Evolutionary conservation across 1,284 basidiomycete genomes (phyloP).

Genomic region (Anthracocystis setariae): DNA sequence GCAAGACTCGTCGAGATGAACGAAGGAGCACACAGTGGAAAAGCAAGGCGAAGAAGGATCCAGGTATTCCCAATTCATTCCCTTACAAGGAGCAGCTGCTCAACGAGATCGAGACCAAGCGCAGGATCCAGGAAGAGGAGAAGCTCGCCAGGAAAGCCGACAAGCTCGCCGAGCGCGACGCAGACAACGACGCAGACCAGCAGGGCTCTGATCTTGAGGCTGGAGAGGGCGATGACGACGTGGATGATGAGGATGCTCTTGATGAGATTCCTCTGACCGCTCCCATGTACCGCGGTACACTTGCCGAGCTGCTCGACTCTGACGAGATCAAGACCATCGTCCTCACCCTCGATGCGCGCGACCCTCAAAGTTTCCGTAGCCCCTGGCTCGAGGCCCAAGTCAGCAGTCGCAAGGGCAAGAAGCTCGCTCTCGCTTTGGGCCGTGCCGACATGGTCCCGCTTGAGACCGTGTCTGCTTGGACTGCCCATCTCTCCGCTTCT

Average conservation of each 20-base stretch:
- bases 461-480: slow-evolving; percentile 56
- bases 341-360: slow-evolving; percentile 57
- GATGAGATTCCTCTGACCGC: slow-evolving; percentile 45
- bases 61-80: slow-evolving; percentile 95
- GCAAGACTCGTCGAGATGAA: slow-evolving; percentile 72
- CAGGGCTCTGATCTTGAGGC: slow-evolving; percentile 25
- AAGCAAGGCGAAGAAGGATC: slow-evolving; percentile 77
- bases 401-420: slow-evolving; percentile 26
- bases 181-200: slow-evolving; percentile 12
- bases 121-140: slow-evolving; percentile 49
- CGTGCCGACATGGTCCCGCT: slow-evolving; percentile 60
- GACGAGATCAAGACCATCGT: slow-evolving; percentile 53
- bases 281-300: slow-evolving; percentile 39
- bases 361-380: slow-evolving; percentile 57
- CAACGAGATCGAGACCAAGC: slow-evolving; percentile 74
- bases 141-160: slow-evolving; percentile 40
- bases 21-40: slow-evolving; percentile 90
- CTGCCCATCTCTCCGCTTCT: slow-evolving; percentile 34
- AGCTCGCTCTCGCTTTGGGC: slow-evolving; percentile 47
- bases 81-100: slow-evolving; percentile 97
- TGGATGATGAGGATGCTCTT: slow-evolving; percentile 31
- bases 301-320: slow-evolving; percentile 36
- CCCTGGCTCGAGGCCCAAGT: slow-evolving; percentile 52
- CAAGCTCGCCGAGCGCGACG: slow-evolving; percentile 40
- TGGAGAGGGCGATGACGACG: slow-evolving; percentile 36